Evolutionary conservation across 495 filamentous ascomycete genomes (phyloP), one percentile per base, ranked within the genome.

Genomic region (Podospora anserina): DNA sequence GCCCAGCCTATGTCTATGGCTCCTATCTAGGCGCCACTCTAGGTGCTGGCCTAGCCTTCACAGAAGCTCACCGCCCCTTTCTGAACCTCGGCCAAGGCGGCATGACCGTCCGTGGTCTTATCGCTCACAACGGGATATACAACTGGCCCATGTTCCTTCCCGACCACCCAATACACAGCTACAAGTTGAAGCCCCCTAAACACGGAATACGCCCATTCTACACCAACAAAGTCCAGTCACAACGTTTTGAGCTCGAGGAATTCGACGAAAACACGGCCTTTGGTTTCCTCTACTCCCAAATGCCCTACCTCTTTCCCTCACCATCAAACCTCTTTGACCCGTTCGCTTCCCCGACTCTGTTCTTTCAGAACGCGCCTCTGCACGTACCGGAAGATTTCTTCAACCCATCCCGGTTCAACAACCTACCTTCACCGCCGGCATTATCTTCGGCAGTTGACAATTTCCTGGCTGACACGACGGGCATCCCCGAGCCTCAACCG

Each of bases 131-230:
- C 64, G 84, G 82, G 32, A 80, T 87, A 55, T 86, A 82, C 70
- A 80, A 86, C 72, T 87, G 85, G 85, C 84, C 83, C 34, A 82
- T 68, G 34, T 82, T 84, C 63, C 71, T 85, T 3, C 80, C 80
- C 0, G 80, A 80, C 61, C 82, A 85, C 63, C 79, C 77, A 2
- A 72, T 78, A 61, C 74, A 82, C 64, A 63, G 54, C 11, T 62
- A 49, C 39, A 49, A 49, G 13, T 13, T 9, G 6, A 49, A 49
- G 39, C 39, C 39, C 2, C 39, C 13, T 13, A 49, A 49, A 16
- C 39, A 49, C 7, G 39, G 39, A 49, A 5, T 5, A 11, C 0
- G 11, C 34, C 34, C 34, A 39, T 39, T 39, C 18, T 57, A 13
- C 54, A 18, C 54, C 18, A 23, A 57, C 49, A 66, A 74, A 27